Evolutionary conservation across 306 rosid species (phyloP).

Genomic region (Aeschynomene evenia): DNA sequence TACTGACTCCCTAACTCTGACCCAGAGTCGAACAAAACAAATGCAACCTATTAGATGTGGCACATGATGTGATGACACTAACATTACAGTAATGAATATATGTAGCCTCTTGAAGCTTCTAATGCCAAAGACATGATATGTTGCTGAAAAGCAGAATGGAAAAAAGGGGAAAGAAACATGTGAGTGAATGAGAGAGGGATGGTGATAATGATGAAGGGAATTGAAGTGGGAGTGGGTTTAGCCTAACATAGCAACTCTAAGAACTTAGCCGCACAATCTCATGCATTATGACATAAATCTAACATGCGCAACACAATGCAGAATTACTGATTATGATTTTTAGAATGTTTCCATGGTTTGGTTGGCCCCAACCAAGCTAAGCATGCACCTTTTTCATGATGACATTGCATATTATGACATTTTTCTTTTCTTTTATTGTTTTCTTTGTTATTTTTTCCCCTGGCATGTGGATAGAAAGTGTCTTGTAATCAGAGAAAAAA

Average conservation of each 20-base stretch:
- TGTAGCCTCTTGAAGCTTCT: not conserved
- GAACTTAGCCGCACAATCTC: not conserved
- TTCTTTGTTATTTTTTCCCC: too few species aligned
- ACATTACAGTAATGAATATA: not conserved
- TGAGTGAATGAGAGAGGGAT: not conserved
- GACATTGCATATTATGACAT: not conserved
- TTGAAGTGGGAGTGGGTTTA: not conserved
- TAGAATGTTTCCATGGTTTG: not conserved
- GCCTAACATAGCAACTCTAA: not conserved
- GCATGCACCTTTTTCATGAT: not conserved
- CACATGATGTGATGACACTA: constrained; percentile 7
- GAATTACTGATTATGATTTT: not conserved
- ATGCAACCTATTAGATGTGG: too few species aligned
- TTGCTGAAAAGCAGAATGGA: not conserved
- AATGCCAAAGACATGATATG: not conserved
- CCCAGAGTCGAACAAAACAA: too few species aligned
- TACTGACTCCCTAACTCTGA: too few species aligned
- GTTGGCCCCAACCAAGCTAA: not conserved
- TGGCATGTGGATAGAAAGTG: too few species aligned
- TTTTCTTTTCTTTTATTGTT: too few species aligned
- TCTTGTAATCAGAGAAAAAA: too few species aligned
- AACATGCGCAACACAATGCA: constrained; percentile 11
- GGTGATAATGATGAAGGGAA: not conserved
- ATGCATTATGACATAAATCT: not conserved
- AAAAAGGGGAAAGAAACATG: not conserved